Base-by-base conservation (phyloP, 805 yeast genomes). In the Cyberlindnera meyerae region DNA sequence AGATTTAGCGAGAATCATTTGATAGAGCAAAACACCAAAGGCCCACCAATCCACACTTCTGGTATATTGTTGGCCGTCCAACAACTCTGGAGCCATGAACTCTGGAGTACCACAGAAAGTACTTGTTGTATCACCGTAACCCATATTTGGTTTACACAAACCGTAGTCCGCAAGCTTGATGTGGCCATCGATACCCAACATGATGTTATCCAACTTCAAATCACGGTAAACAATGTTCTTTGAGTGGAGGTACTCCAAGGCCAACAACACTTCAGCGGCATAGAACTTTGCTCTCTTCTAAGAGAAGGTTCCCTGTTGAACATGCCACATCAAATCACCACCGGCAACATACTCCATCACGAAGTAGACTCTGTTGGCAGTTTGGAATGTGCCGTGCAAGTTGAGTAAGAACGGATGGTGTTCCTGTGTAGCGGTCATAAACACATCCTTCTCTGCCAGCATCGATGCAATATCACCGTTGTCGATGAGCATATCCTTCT, bases 21-120 rank as follows among this genome's bases (percentile, higher is more conserved):
- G 98, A 62, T 90, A 93, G 47, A 93, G 68, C 46, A 93, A 70
- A 20, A 93, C 97, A 40, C 99, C 99, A 69, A 89, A 87, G 1
- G 98, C 97, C 98, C 98, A 93, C 98, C 98, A 93, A 63, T 93
- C 99, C 37, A 93, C 98, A 27, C 93, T 83, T 55, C 95, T 78
- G 36, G 88, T 93, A 55, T 93, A 93, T 42, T 80, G 83, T 60
- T 89, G 95, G 37, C 93, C 97, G 46, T 86, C 80, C 55, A 93
- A 70, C 48, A 93, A 90, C 62, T 93, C 99, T 0, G 99, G 99
- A 1, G 98, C 99, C 96, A 93, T 93, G 50, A 93, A 85, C 61
- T 93, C 98, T 0, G 99, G 99, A 3, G 99, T 93, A 51, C 99
- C 98, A 68, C 98, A 93, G 67, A 90, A 93, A 0, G 98, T 93